These are phyloP conservation scores for Aspergillus neotritici DNA, from an alignment of 2,329 filamentous ascomycete genomes.

Conservation along the genomic window DNA sequence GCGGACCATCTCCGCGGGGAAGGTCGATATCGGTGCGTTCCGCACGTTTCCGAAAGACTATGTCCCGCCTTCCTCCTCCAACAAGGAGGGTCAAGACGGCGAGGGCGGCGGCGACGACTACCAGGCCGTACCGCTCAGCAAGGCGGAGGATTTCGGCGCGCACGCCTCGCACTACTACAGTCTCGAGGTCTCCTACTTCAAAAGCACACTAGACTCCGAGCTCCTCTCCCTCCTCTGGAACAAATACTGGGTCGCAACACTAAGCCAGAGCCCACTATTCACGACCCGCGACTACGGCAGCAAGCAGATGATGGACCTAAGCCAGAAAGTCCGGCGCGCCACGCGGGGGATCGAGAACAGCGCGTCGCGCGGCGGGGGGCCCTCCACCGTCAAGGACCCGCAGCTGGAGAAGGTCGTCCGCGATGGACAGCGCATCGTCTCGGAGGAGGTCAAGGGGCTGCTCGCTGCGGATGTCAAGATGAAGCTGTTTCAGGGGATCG, in stretches of 20 bases:
- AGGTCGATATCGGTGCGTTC: constrained; percentile 96
- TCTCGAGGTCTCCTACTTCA: constrained; percentile 88
- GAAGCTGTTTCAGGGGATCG: constrained; percentile 45
- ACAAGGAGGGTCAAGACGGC: constrained; percentile 40
- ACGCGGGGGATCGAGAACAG: constrained; percentile 39
- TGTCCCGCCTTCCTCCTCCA: constrained; percentile 43
- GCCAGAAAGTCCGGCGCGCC: constrained; percentile 70
- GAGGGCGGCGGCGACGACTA: constrained; percentile 27
- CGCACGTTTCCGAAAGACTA: constrained; percentile 78
- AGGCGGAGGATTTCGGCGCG: constrained; percentile 92
- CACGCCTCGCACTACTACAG: constrained; percentile 88
- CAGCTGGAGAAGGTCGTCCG: constrained; percentile 50
- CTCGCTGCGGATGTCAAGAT: constrained; percentile 48
- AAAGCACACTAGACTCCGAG: constrained; percentile 81
- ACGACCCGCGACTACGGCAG: constrained; percentile 90
- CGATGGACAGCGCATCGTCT: constrained; percentile 53
- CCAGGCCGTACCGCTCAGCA: constrained; percentile 71
- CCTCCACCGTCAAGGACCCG: constrained; percentile 36
- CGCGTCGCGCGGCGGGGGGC: constrained; percentile 23
- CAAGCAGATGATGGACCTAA: constrained; percentile 85
- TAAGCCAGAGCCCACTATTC: constrained; percentile 83
- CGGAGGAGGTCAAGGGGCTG: constrained; percentile 48
- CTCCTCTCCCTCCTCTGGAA: constrained; percentile 91
- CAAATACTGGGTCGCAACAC: constrained; percentile 92
- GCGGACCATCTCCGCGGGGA: constrained; percentile 86